These are phyloP conservation scores for Cryptococcus hybrid DNA, from an alignment of 1,284 basidiomycete species.

Conservation along the genomic window DNA sequence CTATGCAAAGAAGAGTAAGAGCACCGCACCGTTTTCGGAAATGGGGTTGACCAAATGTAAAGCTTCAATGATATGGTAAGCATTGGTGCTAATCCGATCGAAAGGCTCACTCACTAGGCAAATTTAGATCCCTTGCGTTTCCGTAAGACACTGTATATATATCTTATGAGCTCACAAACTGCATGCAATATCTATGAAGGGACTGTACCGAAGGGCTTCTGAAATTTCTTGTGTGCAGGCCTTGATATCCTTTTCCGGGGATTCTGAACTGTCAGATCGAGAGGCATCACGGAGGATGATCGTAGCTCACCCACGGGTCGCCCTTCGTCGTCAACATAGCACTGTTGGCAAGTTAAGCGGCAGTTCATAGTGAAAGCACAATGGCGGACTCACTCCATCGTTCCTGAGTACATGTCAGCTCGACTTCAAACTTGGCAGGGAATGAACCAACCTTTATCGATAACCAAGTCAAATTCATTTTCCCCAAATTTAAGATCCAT, in stretches of 20 bases:
- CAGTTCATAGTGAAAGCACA: neutral
- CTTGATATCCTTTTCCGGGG: constrained; percentile 72
- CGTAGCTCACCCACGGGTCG: constrained; percentile 75
- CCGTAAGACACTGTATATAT: constrained; percentile 59
- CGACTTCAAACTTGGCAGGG: neutral
- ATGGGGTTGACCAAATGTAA: constrained; percentile 90
- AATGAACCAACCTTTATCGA: constrained; percentile 71
- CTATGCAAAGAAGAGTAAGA: too few species aligned
- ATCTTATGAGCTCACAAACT: constrained; percentile 1
- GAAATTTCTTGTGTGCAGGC: constrained; percentile 78
- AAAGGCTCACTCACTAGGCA: constrained; percentile 56
- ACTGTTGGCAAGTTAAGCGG: constrained; percentile 21
- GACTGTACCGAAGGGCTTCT: constrained; percentile 69
- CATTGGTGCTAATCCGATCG: neutral
- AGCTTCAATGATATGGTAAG: constrained; percentile 28
- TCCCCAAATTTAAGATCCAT: constrained; percentile 67
- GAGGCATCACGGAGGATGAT: too few species aligned
- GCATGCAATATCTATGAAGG: neutral
- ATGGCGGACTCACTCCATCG: constrained; percentile 63
- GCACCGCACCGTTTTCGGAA: constrained; percentile 66
- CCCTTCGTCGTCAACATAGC: constrained; percentile 87
- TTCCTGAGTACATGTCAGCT: constrained; percentile 53
- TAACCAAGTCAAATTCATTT: constrained; percentile 73
- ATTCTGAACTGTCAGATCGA: constrained; percentile 56
- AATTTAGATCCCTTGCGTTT: constrained; percentile 61